Evolutionary conservation across 1,284 basidiomycete genomes (phyloP).

Genomic region (Flammula alnicola): DNA sequence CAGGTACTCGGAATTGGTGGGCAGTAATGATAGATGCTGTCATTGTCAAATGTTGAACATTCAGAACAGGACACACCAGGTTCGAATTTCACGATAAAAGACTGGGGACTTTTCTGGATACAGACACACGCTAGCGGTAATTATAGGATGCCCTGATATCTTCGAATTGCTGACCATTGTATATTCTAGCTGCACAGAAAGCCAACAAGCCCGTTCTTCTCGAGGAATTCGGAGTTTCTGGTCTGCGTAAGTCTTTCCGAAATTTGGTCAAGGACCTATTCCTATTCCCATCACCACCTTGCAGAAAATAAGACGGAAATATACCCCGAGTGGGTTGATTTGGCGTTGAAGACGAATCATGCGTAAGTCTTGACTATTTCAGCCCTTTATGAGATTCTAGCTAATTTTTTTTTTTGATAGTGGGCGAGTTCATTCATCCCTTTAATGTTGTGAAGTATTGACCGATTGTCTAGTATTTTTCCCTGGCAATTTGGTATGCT

Average conservation of each 20-base stretch:
- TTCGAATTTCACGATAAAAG: conserved; percentile 52
- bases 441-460: no score
- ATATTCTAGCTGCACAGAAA: conserved; percentile 46
- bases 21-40: neutral
- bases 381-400: neutral
- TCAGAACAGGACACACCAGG: conserved; percentile 47
- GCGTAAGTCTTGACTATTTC: conserved; percentile 40
- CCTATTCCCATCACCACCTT: neutral
- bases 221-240: conserved; percentile 58
- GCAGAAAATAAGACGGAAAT: conserved; percentile 54
- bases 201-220: conserved; percentile 56
- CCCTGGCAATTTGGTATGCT: conserved; percentile 62
- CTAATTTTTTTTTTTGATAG: conserved; percentile 20
- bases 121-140: conserved; percentile 48
- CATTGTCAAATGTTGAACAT: neutral
- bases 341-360: conserved; percentile 52
- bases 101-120: conserved; percentile 62
- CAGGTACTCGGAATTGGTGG: conserved; percentile 40
- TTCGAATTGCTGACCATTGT: neutral
- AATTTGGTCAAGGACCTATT: neutral
- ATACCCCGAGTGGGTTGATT: conserved; percentile 55
- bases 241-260: conserved; percentile 37
- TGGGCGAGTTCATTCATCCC: conserved; percentile 28
- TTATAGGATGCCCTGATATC: no score
- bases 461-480: conserved; percentile 46